Base-by-base conservation (phyloP, 805 yeast genomes). In the Komagataella kurtzmanii region DNA sequence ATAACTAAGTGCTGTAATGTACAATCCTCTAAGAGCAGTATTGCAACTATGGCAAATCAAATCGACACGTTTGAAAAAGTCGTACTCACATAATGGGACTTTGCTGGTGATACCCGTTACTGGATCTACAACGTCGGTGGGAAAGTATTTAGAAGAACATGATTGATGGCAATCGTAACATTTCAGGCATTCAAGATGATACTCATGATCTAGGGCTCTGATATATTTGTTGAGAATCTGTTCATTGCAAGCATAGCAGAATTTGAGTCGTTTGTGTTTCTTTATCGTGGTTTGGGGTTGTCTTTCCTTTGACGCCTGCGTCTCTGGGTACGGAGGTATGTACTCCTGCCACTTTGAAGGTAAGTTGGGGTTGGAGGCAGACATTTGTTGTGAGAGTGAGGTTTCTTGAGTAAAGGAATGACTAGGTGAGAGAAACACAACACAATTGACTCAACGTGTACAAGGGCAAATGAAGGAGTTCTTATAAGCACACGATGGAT, bases 1-100 rank as follows among this genome's bases (percentile, higher is more conserved):
- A 58, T 83, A 80, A 10, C 95, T 96, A 59, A 90, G 77, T 0
- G 97, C 97, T 1, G 96, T 90, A 53, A 90, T 89, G 67, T 91
- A 91, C 1, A 96, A 85, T 0, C 97, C 97, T 58, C 97, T 70
- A 50, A 95, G 72, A 3, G 96, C 96, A 23, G 76, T 78, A 56
- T 87, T 79, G 68, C 99, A 93, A 17, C 81, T 85, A 61, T 75
- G 77, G 62, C 99, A 93, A n/a, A 93, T 77, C 50, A 93, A 74
- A 53, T 87, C 85, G 52, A 89, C 76, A 58, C 95, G 77, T 62
- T 79, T 81, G 71, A 93, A 93, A 65, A 89, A 93, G 67, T 93
- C 95, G 57, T 80, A 85, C 67, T 93, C 99, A 67, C 99, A 93
- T 24, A 93, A 72, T 0, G 88, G 79, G 4, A 81, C 77, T 47